phyloP scores from a whole-genome alignment of 768 basidiomycete species.

The Filobasidium wieringae region DNA sequence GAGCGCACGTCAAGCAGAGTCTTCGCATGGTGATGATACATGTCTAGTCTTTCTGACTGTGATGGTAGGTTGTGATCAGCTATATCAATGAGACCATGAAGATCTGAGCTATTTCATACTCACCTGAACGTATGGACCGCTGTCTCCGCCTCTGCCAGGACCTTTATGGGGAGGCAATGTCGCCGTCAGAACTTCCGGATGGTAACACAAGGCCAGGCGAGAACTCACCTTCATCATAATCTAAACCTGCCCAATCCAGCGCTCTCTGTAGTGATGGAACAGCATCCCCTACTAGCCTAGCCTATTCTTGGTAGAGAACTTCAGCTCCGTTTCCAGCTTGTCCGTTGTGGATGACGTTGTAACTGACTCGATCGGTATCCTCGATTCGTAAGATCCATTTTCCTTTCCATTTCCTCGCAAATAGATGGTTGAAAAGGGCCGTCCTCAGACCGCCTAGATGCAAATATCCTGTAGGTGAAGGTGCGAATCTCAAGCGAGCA shows the following conservation, averaged over 20 bases:
- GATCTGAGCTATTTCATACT: conserved; percentile 1
- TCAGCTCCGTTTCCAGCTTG: neutral
- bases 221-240: conserved; percentile 74
- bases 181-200: neutral
- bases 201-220: neutral
- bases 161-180: conserved; percentile 43
- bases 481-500: conserved; percentile 73
- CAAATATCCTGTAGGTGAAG: conserved; percentile 86
- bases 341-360: neutral
- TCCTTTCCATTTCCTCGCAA: conserved; percentile 67
- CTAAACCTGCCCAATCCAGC: conserved; percentile 78
- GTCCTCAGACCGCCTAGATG: conserved; percentile 92
- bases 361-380: conserved; percentile 78
- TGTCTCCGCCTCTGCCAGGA: conserved; percentile 60
- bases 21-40: conserved; percentile 63
- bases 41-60: conserved; percentile 75
- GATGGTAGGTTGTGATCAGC: too few relatives aligned
- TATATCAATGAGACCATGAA: too few relatives aligned
- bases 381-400: conserved; percentile 88
- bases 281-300: conserved; percentile 66
- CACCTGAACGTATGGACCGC: conserved; percentile 81
- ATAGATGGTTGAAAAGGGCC: conserved; percentile 81
- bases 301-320: conserved; percentile 43
- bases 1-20: conserved; percentile 60
- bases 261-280: conserved; percentile 66